Percentiles rank a stretch among this genome's conserved stretches.
phyloP scores from a whole-genome alignment of 2,329 filamentous ascomycete genomes.

The Erysiphe pulchra region DNA sequence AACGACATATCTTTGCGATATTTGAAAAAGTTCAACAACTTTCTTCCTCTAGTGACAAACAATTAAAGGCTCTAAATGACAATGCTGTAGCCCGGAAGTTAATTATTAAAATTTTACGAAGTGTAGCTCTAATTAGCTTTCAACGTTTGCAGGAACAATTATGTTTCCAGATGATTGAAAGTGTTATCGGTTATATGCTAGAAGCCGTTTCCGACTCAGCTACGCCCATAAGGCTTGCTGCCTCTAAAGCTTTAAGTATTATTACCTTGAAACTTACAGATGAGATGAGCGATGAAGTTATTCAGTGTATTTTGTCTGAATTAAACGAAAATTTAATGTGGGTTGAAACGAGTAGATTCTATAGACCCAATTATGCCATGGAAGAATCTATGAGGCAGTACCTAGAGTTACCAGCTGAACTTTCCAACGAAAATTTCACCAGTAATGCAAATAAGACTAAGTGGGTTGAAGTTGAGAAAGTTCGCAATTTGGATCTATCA shows the following conservation, averaged over 20 bases:
- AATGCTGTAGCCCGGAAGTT: constrained; percentile 64
- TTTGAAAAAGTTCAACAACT: constrained; percentile 39
- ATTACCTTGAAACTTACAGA: constrained; percentile 56
- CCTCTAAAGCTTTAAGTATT: constrained; percentile 77
- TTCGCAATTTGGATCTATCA: constrained; percentile 27
- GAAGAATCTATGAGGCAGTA: neutral
- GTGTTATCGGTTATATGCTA: constrained; percentile 58
- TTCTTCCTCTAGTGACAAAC: constrained; percentile 22
- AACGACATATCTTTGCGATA: constrained; percentile 34
- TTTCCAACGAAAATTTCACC: neutral
- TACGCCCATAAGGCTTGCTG: constrained; percentile 69
- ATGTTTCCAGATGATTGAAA: constrained; percentile 36
- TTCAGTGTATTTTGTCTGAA: constrained; percentile 61
- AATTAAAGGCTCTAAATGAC: constrained; percentile 29
- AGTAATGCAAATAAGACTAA: neutral
- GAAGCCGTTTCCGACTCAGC: constrained; percentile 63
- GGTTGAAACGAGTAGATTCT: constrained; percentile 17
- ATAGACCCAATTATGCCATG: neutral
- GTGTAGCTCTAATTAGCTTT: constrained; percentile 36
- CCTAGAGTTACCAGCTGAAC: neutral
- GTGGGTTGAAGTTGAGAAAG: neutral
- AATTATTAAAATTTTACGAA: constrained; percentile 62
- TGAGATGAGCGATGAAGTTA: constrained; percentile 64
- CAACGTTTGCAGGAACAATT: constrained; percentile 2
- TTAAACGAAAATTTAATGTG: constrained; percentile 30